These are phyloP conservation scores for Mycena maculata DNA, from an alignment of 768 basidiomycete species.

Conservation along the genomic window DNA sequence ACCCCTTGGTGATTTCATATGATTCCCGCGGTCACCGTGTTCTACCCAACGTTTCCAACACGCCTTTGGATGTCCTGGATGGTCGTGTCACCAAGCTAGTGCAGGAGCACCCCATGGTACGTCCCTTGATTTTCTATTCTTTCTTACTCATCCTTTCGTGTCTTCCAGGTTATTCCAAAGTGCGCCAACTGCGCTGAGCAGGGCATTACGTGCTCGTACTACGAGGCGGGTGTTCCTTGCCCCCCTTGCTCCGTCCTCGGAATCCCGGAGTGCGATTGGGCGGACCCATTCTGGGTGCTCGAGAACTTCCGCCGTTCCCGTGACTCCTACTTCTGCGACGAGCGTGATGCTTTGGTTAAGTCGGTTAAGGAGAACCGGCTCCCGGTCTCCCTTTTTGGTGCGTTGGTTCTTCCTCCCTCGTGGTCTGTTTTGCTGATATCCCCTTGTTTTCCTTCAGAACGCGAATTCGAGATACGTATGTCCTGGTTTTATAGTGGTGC, in stretches of 20 bases:
- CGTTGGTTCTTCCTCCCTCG: background rate
- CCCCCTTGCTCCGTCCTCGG: constrained; percentile 10
- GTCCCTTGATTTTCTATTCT: background rate
- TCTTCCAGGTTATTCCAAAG: background rate
- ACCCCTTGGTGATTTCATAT: background rate
- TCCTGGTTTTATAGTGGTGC: background rate
- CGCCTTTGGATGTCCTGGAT: background rate
- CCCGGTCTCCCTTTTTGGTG: background rate
- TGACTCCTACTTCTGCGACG: background rate
- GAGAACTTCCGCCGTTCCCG: background rate
- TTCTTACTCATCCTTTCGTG: no score
- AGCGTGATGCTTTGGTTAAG: background rate
- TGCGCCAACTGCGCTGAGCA: constrained; percentile 1
- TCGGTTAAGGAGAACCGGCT: background rate
- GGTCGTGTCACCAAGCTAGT: background rate
- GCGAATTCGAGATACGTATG: background rate
- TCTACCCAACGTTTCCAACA: background rate
- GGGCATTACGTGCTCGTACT: background rate
- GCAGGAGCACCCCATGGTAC: background rate
- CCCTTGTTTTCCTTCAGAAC: background rate
- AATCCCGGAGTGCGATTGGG: constrained; percentile 3
- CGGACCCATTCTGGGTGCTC: background rate
- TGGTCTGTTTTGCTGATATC: background rate
- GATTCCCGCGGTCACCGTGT: background rate
- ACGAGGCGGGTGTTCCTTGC: constrained; percentile 7